A percentile compares a stretch with the other conserved stretches of the same genome.
Evolutionary conservation across 805 yeast genomes (phyloP).

Genomic region (Metschnikowia sp.): DNA sequence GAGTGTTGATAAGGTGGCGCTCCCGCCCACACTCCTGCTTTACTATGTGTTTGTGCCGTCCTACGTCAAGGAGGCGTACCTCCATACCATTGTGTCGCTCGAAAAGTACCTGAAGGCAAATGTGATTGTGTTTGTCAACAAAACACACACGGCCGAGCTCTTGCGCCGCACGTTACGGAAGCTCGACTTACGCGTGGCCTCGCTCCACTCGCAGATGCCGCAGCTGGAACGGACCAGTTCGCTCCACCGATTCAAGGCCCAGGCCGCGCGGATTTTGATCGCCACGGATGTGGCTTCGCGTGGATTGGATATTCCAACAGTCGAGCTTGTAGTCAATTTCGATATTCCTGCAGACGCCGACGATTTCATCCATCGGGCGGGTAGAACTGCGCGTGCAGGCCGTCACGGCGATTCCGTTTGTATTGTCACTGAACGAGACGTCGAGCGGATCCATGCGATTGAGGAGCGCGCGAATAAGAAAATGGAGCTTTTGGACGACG

Average conservation of each 20-base stretch:
- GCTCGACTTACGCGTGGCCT: constrained; percentile 77
- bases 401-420: constrained; percentile 80
- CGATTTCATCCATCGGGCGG: constrained; percentile 94
- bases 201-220: constrained; percentile 92
- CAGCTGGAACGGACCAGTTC: constrained; percentile 90
- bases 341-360: constrained; percentile 96
- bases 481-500: constrained; percentile 69
- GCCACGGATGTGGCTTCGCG: constrained; percentile 98
- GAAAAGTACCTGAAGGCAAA: constrained; percentile 63
- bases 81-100: constrained; percentile 62
- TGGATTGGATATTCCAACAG: constrained; percentile 95
- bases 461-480: constrained; percentile 80
- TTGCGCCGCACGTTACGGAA: constrained; percentile 71
- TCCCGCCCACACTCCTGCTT: constrained; percentile 69
- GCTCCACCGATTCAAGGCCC: constrained; percentile 87
- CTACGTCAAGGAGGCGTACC: constrained; percentile 85
- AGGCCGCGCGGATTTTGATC: constrained; percentile 86
- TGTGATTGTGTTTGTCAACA: constrained; percentile 85
- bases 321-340: constrained; percentile 83
- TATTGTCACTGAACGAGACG: constrained; percentile 82
- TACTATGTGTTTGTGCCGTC: constrained; percentile 77
- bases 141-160: constrained; percentile 87
- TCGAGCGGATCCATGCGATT: constrained; percentile 74
- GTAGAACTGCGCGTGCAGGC: constrained; percentile 99
- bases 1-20: constrained; percentile 67